Conservation (phyloP, 2,329 filamentous ascomycete genomes). For the Paecilomyces sp. region DNA sequence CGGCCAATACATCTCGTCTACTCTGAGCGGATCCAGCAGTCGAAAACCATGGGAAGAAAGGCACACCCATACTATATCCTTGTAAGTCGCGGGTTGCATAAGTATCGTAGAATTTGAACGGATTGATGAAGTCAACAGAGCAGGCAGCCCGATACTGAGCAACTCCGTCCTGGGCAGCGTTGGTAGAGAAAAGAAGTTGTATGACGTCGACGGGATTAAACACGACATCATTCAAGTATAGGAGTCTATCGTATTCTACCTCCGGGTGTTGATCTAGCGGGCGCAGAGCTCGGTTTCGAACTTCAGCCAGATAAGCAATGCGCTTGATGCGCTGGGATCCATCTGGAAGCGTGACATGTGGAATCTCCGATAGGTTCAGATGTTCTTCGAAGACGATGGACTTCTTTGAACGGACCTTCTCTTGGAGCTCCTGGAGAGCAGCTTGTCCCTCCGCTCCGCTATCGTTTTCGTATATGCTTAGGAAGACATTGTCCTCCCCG, state of each 20-base stretch:
- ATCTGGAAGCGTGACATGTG: slow-evolving; percentile 53
- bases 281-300: slow-evolving; percentile 62
- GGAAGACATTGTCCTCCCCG: slow-evolving; percentile 59
- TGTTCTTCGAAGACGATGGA: slow-evolving; percentile 55
- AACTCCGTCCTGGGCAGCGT: slow-evolving; percentile 45
- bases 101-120: slow-evolving; percentile 70
- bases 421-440: slow-evolving; percentile 48
- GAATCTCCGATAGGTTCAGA: slow-evolving; percentile 50
- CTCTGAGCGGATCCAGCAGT: slow-evolving; percentile 43
- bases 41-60: slow-evolving; percentile 68
- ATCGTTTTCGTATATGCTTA: slow-evolving; percentile 70
- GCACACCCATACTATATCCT: slow-evolving; percentile 60
- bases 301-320: slow-evolving; percentile 66
- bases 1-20: slow-evolving; percentile 55
- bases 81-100: slow-evolving; percentile 67
- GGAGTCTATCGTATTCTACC: slow-evolving; percentile 47
- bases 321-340: slow-evolving; percentile 60
- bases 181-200: slow-evolving; percentile 57
- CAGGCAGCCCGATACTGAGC: slow-evolving; percentile 62
- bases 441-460: slow-evolving; percentile 50
- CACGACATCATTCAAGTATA: slow-evolving; percentile 62
- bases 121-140: slow-evolving; percentile 66
- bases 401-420: slow-evolving; percentile 43
- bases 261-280: slow-evolving; percentile 49
- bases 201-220: slow-evolving; percentile 53